Base-by-base conservation (phyloP, 1,139 yeast species). In the Geotrichum histeridarum region DNA sequence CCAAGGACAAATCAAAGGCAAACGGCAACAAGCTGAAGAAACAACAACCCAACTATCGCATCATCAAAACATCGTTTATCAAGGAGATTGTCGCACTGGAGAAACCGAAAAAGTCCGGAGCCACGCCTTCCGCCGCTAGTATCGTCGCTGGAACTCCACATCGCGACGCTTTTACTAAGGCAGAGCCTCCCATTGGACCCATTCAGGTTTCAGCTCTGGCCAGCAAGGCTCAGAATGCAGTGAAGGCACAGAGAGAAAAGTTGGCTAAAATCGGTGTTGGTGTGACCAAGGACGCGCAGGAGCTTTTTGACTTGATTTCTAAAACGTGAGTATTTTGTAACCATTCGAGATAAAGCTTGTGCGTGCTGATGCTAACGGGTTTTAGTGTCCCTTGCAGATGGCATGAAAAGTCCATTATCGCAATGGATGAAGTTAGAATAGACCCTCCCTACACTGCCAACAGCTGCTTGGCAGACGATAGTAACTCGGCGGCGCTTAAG, bases 61-160 rank as follows among this genome's bases (percentile, higher is more conserved):
- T 84, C 51, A 72, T 85, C 55, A 83, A 83, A 64, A 75, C 82
- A 6, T 69, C 81, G 9, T 84, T 81, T 64, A 77, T 86, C 60
- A 82, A 81, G 64, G 73, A 75, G 8, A 73, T 83, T 14, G 74
- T 75, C 39, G 78, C 81, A 0, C 59, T 77, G 12, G 74, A 74
- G 11, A 76, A 73, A 51, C 62, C 67, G 37, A 59, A 60, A 42
- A 56, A 55, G 48, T 55, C 57, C 6, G 41, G 42, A 6, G 17
- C 14, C 2, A 14, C 44, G 5, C 43, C 57, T n/a, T 47, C 51
- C 9, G 51, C 55, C 18, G 45, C 51, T 6, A 47, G 54, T 49
- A 48, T 37, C 48, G 54, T 48, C 14, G 45, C 47, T 8, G 55
- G 56, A 11, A 50, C 53, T 27, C 53, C 54, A 12, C 50, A 54